A percentile compares a stretch with the other conserved stretches of the same genome.
Evolutionary conservation across 164 flowering plant species (phyloP).

Genomic region (Nelumbo lutea): DNA sequence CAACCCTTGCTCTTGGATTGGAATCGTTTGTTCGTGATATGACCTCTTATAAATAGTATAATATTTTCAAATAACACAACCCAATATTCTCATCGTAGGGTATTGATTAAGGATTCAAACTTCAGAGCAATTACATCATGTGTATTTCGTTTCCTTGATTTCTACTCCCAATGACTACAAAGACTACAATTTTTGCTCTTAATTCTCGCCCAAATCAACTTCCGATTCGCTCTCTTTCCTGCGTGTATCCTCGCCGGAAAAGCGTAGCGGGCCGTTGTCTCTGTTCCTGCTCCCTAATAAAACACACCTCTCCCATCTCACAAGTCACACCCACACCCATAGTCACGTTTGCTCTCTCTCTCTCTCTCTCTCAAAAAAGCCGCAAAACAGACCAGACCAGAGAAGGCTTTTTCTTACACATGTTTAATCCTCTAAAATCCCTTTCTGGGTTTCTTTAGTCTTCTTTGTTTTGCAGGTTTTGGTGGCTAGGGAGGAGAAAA

Average conservation of each 20-base stretch:
- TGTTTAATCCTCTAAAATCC: slow-evolving; percentile 9
- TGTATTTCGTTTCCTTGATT: too few relatives aligned
- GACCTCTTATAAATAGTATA: too few relatives aligned
- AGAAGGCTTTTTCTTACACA: background rate
- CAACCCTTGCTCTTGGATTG: too few relatives aligned
- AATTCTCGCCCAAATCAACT: background rate
- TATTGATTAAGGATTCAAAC: too few relatives aligned
- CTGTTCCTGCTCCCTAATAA: background rate
- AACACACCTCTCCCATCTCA: background rate
- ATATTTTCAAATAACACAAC: too few relatives aligned
- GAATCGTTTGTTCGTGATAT: background rate
- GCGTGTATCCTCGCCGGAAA: slow-evolving; percentile 8
- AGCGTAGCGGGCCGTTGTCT: background rate
- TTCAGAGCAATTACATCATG: too few relatives aligned
- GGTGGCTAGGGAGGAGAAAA: background rate
- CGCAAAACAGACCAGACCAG: background rate
- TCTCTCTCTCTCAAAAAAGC: background rate
- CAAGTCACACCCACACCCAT: background rate
- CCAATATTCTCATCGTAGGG: too few relatives aligned
- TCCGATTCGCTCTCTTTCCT: slow-evolving; percentile 14
- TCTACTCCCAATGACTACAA: background rate
- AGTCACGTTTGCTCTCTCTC: background rate
- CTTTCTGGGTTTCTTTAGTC: slow-evolving; percentile 14
- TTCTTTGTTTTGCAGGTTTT: slow-evolving; percentile 9
- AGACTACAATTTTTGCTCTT: slow-evolving; percentile 1